Evolutionary conservation across 2,329 filamentous ascomycete species (phyloP), one percentile per base, ranked within the genome.

Genomic region (Apiospora sp.): DNA sequence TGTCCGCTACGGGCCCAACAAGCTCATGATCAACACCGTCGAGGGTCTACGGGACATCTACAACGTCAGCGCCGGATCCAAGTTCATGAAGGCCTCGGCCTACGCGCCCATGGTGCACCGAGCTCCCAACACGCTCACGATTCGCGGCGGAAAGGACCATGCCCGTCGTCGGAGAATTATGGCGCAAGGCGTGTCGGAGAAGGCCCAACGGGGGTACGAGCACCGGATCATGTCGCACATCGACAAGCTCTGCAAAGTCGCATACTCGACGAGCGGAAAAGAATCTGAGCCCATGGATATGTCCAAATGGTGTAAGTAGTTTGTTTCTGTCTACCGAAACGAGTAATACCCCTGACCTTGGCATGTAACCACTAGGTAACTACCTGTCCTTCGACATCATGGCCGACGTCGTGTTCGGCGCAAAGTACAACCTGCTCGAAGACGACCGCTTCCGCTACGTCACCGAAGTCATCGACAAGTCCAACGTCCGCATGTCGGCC

Each of bases 371-470:
- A 10, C n/a, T 34, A 72, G 67, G 67, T 71, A 72, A 72, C 58
- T 72, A 71, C 43, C 71, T 74, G 14, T 72, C 72, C 0, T 74
- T 74, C 22, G 72, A 74, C 37, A 72, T 74, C 22, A 74, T 74
- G 72, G 68, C 72, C 67, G 72, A 72, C 22, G 48, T 74, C 19
- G 43, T 71, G 7, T 74, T 74, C 49, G 68, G 71, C 13, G 68
- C 68, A 2, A 68, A 74, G 22, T 74, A 74, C 64, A 46, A 72
- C 61, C 34, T 71, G 12, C 48, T 74, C 6, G 67, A 67, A 7
- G 48, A 72, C 16, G 68, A 72, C n/a, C 58, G 68, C 1, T 72
- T 71, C 46, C 72, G 71, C 12, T 72, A 71, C 24, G 72, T 74
- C 13, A 49, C 58, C 3, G 68, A 74, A 43, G 34, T 51, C n/a